Conservation (phyloP, 768 basidiomycete genomes). For the Tulasnella sp. region DNA sequence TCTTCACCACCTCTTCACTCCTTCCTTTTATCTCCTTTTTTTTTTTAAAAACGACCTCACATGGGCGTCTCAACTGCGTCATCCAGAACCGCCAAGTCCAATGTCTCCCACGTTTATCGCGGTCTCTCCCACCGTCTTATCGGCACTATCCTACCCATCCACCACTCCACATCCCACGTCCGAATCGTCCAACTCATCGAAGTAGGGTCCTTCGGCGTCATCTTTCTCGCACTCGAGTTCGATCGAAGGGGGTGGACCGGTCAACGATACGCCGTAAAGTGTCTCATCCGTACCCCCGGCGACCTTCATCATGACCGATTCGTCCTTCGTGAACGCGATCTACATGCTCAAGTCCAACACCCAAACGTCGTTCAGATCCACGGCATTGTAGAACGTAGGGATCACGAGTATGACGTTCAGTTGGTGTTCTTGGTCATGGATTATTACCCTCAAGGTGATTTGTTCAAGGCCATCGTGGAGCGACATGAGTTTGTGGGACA, state of each 20-base stretch:
- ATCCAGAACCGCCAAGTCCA: too few relatives aligned
- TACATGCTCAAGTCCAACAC: slow-evolving; percentile 16
- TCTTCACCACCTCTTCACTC: too few relatives aligned
- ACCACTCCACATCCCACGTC: neutral
- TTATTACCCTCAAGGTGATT: slow-evolving; percentile 27
- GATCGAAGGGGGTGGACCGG: neutral
- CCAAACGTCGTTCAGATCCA: slow-evolving; percentile 25
- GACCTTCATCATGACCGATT: neutral
- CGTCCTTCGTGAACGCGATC: neutral
- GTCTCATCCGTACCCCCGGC: neutral
- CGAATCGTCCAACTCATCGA: neutral
- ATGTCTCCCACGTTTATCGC: too few relatives aligned
- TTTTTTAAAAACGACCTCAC: too few relatives aligned
- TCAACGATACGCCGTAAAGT: slow-evolving; percentile 10
- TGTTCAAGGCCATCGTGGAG: slow-evolving; percentile 26
- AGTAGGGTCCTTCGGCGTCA: slow-evolving; percentile 8
- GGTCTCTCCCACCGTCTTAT: too few relatives aligned
- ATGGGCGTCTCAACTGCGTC: too few relatives aligned
- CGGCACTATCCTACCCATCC: too few relatives aligned
- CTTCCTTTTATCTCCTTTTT: too few relatives aligned
- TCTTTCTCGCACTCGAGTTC: slow-evolving; percentile 4
- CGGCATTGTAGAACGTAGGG: slow-evolving; percentile 25
- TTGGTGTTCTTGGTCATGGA: slow-evolving; percentile 27
- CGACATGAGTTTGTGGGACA: slow-evolving; percentile 26
- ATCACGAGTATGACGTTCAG: slow-evolving; percentile 5